phyloP scores from a whole-genome alignment of 2,329 filamentous ascomycete genomes.

The Exophiala dermatitidis region DNA sequence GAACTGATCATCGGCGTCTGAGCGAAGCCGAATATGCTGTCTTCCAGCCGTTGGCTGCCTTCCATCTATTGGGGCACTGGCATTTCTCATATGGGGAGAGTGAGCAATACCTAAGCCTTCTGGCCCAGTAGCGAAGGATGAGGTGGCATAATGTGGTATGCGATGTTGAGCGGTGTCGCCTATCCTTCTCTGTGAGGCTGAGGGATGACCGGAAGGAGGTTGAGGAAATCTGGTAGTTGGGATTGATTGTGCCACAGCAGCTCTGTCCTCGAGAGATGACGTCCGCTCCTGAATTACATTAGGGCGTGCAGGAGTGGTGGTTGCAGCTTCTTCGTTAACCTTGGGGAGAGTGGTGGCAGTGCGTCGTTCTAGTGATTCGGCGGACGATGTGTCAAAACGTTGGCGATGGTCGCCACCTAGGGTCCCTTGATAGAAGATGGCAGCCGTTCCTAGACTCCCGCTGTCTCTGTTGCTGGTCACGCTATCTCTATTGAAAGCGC shows the following conservation, averaged over 20 bases:
- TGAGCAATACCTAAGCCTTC: background rate
- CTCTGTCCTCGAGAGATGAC: conserved; percentile 10
- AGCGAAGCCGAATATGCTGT: conserved; percentile 24
- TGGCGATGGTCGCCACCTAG: background rate
- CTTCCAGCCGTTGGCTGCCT: conserved; percentile 18
- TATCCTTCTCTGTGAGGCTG: background rate
- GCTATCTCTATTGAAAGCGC: background rate
- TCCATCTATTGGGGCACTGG: conserved; percentile 16
- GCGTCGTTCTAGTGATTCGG: conserved; percentile 1
- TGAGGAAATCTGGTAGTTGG: conserved; percentile 8
- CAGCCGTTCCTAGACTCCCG: background rate
- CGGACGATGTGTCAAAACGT: background rate
- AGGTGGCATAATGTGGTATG: conserved; percentile 11
- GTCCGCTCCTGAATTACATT: conserved; percentile 9
- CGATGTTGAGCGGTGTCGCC: conserved; percentile 3
- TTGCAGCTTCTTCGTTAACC: background rate
- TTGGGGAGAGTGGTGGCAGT: background rate
- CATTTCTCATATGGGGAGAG: conserved; percentile 13
- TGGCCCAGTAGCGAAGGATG: conserved; percentile 1
- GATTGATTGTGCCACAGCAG: background rate
- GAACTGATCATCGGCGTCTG: conserved; percentile 17
- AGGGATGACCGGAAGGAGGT: conserved; percentile 4
- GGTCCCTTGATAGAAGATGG: background rate
- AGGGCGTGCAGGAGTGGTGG: conserved; percentile 11
- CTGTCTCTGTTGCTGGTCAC: background rate